phyloP scores from a whole-genome alignment of 257 asterid species.

The Cruciata laevipes region DNA sequence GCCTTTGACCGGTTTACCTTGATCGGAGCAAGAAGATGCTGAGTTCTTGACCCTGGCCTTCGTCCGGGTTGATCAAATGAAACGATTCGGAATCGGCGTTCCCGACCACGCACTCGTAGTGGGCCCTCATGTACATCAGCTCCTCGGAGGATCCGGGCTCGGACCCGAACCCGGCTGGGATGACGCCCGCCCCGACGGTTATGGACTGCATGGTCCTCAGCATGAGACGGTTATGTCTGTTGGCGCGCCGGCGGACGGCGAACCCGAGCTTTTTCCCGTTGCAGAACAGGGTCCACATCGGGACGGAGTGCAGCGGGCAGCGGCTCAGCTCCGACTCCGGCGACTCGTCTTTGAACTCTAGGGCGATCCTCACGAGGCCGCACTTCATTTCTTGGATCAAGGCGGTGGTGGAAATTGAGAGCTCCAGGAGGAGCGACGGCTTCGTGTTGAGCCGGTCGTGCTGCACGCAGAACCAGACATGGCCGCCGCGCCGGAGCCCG shows the following conservation, averaged over 20 bases:
- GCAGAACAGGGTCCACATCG: conserved; percentile 78
- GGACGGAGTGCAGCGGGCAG: conserved; percentile 68
- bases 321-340: conserved; percentile 46
- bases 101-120: conserved; percentile 74
- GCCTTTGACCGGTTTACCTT: conserved; percentile 25
- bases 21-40: conserved; percentile 85
- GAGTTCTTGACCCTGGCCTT: conserved; percentile 81
- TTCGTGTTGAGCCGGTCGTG: conserved; percentile 54
- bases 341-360: conserved; percentile 65
- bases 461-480: conserved; percentile 89
- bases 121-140: conserved; percentile 91
- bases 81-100: conserved; percentile 85
- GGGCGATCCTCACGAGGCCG: conserved; percentile 73
- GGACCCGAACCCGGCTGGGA: conserved; percentile 51
- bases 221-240: conserved; percentile 46
- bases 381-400: conserved; percentile 78
- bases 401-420: conserved; percentile 68
- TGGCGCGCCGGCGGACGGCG: conserved; percentile 57
- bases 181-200: conserved; percentile 89
- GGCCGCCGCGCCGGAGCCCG: conserved; percentile 81
- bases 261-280: conserved; percentile 78
- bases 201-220: conserved; percentile 71
- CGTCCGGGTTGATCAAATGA: conserved; percentile 84
- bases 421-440: conserved; percentile 73
- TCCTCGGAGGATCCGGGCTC: conserved; percentile 54